Conservation (phyloP, 306 rosid species). For the Sesbania bispinosa region DNA sequence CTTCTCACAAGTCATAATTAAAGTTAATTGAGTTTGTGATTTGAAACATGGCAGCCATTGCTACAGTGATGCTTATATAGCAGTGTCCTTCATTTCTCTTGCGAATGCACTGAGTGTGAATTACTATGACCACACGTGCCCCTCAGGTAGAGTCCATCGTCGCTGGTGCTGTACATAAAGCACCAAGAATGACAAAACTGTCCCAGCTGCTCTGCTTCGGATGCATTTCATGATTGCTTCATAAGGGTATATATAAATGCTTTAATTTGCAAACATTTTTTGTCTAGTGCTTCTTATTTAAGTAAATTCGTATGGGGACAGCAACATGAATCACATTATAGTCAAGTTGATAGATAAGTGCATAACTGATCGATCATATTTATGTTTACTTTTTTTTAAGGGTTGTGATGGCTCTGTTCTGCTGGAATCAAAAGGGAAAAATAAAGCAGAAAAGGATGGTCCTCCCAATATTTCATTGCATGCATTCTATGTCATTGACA, state of each 20-base stretch:
- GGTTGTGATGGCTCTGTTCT: slow-evolving; percentile 81
- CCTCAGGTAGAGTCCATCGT: slow-evolving; percentile 53
- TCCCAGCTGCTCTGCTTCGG: slow-evolving; percentile 70
- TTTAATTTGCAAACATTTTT: no score
- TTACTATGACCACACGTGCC: slow-evolving; percentile 58
- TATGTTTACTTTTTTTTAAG: slow-evolving; percentile 24
- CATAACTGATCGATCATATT: neutral
- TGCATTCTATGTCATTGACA: slow-evolving; percentile 75
- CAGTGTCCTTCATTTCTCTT: slow-evolving; percentile 5
- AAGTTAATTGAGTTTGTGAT: neutral
- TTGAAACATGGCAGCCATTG: slow-evolving; percentile 34
- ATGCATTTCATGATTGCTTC: slow-evolving; percentile 91
- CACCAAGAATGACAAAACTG: slow-evolving; percentile 55
- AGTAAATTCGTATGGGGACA: no score
- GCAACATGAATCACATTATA: no score
- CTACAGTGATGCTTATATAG: slow-evolving; percentile 6
- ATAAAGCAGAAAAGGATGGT: slow-evolving; percentile 70
- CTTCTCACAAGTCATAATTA: neutral
- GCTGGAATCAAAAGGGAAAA: slow-evolving; percentile 62
- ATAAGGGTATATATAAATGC: slow-evolving; percentile 63
- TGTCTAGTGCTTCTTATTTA: no score
- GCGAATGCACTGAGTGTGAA: slow-evolving; percentile 34
- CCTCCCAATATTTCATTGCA: slow-evolving; percentile 74
- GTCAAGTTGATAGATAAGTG: no score
- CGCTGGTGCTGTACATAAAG: slow-evolving; percentile 48